A percentile compares a stretch with the other conserved stretches of the same genome.
Evolutionary conservation across 768 basidiomycete genomes (phyloP).

Genomic region (Lactarius vividus): DNA sequence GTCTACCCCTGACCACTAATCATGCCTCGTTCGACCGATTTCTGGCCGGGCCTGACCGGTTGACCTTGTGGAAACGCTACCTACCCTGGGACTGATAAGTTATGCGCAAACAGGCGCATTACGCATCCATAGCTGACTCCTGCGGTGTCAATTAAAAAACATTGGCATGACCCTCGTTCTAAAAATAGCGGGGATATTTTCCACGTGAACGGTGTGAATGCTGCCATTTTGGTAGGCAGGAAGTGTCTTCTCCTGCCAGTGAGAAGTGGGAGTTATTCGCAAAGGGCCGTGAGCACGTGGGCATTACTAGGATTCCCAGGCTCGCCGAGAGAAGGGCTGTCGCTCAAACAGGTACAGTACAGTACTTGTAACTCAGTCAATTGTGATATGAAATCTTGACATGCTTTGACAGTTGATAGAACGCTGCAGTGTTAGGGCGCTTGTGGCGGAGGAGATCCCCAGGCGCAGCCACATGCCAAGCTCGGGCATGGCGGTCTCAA

Average conservation of each 20-base stretch:
- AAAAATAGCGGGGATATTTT: neutral
- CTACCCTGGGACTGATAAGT: neutral
- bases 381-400: neutral
- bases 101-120: neutral
- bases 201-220: neutral
- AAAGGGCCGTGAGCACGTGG: neutral
- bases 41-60: too few species aligned
- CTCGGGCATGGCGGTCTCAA: neutral
- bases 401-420: neutral
- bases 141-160: neutral
- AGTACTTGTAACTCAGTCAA: neutral
- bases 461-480: neutral
- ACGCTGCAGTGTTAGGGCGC: neutral
- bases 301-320: neutral
- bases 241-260: neutral
- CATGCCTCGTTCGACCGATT: too few species aligned
- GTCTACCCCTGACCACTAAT: too few species aligned
- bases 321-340: neutral
- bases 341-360: too few species aligned
- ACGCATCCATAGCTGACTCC: neutral
- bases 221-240: neutral
- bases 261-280: neutral
- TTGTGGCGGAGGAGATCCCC: neutral
- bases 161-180: neutral
- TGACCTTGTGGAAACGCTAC: neutral